Evolutionary conservation across 192 early-diverging fungal species (phyloP).

Genomic region (Coemansia sp.): DNA sequence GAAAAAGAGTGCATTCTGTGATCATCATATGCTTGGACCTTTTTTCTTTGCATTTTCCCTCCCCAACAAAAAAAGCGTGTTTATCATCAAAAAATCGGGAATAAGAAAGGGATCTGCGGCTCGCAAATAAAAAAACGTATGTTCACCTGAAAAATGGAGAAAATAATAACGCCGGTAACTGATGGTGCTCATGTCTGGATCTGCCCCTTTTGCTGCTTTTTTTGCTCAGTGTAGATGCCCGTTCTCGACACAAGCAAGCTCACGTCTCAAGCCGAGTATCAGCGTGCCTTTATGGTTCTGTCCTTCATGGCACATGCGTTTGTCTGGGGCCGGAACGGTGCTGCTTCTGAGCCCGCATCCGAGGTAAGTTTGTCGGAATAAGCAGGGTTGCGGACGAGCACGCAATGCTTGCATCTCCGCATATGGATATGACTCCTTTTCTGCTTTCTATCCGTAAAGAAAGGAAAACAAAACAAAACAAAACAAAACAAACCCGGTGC

Average conservation of each 20-base stretch:
- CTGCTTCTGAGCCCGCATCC: slow-evolving; percentile 55
- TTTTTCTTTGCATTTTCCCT: not conserved
- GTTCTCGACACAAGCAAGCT: slow-evolving; percentile 65
- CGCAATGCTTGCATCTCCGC: too few species aligned
- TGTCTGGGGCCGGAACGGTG: slow-evolving; percentile 86
- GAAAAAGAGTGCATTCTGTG: not conserved
- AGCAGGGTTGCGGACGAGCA: too few species aligned
- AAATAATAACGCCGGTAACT: not conserved
- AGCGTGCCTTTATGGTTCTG: slow-evolving; percentile 83
- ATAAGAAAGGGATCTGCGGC: not conserved
- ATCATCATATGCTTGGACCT: not conserved
- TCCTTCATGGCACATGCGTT: slow-evolving; percentile 89
- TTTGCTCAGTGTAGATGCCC: slow-evolving; percentile 64
- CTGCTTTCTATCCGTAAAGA: not conserved
- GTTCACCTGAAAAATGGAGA: not conserved
- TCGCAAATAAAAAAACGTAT: not conserved
- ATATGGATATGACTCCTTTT: too few species aligned
- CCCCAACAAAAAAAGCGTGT: not conserved
- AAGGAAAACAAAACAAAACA: not conserved
- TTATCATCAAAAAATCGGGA: too few species aligned
- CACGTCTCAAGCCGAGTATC: slow-evolving; percentile 66
- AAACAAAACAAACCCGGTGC: not conserved
- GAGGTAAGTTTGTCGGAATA: slow-evolving; percentile 55
- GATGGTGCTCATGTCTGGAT: not conserved
- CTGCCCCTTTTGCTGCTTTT: not conserved